Evolutionary conservation across 352 stramenopile genomes (phyloP).

Genomic region (Globisporangium heterothallicum): DNA sequence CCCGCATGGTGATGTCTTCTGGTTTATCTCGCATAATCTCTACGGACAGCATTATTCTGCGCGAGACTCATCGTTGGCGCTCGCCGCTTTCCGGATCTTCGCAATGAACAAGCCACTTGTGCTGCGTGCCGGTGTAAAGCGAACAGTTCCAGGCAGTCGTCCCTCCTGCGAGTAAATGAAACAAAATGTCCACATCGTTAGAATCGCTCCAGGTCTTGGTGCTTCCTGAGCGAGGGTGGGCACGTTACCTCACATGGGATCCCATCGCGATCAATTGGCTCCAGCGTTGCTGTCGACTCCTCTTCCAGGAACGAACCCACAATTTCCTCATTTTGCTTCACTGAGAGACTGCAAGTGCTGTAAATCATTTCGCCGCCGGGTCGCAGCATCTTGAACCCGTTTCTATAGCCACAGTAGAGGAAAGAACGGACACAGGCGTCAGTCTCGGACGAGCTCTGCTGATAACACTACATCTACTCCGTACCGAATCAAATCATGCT

Average conservation of each 20-base stretch:
- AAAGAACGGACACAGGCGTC: neutral
- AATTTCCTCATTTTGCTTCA: slow-evolving; percentile 92
- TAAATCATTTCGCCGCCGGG: slow-evolving; percentile 91
- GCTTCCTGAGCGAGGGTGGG: too few relatives aligned
- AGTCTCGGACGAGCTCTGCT: neutral
- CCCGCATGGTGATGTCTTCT: too few relatives aligned
- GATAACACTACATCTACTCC: neutral
- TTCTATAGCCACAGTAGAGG: slow-evolving; percentile 21
- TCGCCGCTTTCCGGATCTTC: slow-evolving; percentile 33
- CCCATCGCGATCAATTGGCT: slow-evolving; percentile 30
- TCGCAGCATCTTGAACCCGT: slow-evolving; percentile 87
- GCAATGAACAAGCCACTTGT: slow-evolving; percentile 76
- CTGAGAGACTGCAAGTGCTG: slow-evolving; percentile 92
- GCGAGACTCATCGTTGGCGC: neutral
- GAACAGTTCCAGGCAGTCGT: slow-evolving; percentile 40
- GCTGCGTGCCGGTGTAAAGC: slow-evolving; percentile 65
- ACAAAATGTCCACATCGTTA: too few relatives aligned
- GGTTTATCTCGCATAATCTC: too few relatives aligned
- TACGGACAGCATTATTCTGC: too few relatives aligned
- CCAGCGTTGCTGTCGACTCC: slow-evolving; percentile 26
- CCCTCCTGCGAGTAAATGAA: slow-evolving; percentile 27
- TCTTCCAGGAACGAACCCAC: slow-evolving; percentile 74
- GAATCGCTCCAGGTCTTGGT: too few relatives aligned
- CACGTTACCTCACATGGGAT: slow-evolving; percentile 58
- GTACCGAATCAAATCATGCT: slow-evolving; percentile 49